Conservation (phyloP, 495 filamentous ascomycete genomes). For the Hyaloscypha variabilis region DNA sequence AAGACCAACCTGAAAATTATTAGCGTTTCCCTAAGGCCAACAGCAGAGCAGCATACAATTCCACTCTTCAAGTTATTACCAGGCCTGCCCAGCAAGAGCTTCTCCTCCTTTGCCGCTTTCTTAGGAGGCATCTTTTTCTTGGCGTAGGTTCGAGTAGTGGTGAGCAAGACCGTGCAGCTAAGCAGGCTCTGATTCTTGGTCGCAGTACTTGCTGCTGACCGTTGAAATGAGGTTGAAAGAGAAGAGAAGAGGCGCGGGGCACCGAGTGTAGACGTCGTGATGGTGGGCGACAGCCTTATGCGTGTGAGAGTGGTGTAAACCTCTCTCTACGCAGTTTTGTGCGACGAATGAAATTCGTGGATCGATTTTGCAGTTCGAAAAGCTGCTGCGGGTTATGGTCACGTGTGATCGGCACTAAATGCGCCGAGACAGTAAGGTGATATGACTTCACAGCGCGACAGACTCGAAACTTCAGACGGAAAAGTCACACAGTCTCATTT, state of each 20-base stretch:
- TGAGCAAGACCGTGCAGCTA: constrained; percentile 35
- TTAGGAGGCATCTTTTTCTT: constrained; percentile 75
- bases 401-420: constrained; percentile 2
- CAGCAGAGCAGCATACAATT: constrained; percentile 75
- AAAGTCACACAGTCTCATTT: not conserved
- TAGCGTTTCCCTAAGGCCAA: constrained; percentile 11
- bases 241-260: constrained; percentile 55
- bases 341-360: constrained; percentile 14
- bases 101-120: constrained; percentile 70
- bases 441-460: not conserved
- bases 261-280: constrained; percentile 48
- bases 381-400: not conserved
- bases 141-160: constrained; percentile 33
- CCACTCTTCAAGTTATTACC: constrained; percentile 99
- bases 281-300: constrained; percentile 37
- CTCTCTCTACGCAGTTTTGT: constrained; percentile 26
- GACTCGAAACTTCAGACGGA: constrained; percentile 5
- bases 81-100: constrained; percentile 87
- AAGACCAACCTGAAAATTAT: constrained; percentile 77
- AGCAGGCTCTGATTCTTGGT: constrained; percentile 33
- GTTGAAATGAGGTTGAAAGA: constrained; percentile 45
- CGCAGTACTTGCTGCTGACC: constrained; percentile 66
- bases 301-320: constrained; percentile 23
- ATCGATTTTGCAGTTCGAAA: not conserved
- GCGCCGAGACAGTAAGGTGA: not conserved